Evolutionary conservation across 257 asterid species (phyloP), one percentile per base, ranked within the genome.

Genomic region (Nicotiana tomentosiformis): DNA sequence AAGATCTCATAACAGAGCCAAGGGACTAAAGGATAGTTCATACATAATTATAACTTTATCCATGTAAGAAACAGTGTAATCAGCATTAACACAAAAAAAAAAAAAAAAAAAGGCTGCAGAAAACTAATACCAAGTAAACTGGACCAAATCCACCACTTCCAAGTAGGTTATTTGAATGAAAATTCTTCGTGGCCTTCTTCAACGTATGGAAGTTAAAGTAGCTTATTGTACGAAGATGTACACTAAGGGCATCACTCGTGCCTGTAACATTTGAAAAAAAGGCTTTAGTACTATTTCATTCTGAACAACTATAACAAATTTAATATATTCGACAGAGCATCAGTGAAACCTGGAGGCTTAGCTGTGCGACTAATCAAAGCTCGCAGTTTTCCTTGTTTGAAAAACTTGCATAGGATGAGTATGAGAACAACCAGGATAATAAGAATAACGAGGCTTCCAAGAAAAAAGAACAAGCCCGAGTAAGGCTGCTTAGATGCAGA

Each of bases 101-200:
- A 20, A 20, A 20, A 20, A 20, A 20, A 20, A 51, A 53, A 8
- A 37, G 49, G 57, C 57, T 12, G 15, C 57, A 14, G 57, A 53
- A 53, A 14, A 53, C 57, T 53, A 53, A 20, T 91, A 93, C 98
- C 94, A 86, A 86, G 88, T 83, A 94, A 58, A 94, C 98, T 0
- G 98, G 97, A 49, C 98, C 98, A 66, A 94, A 94, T 87, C 98
- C 98, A 82, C 98, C 98, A 85, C 93, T 84, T 55, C 98, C 98
- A 10, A 94, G 98, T 66, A 94, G 86, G 85, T 89, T 86, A 20
- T 37, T 79, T 85, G 85, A 91, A 86, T 90, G 87, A 90, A 93
- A 93, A 82, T 92, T 91, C 88, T 91, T 91, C 10, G 98, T 92
- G 51, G 96, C 97, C 87, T 92, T 92, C 91, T 83, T 90, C 62